phyloP scores from a whole-genome alignment of 1,284 basidiomycete genomes.

The Ceratobasidium papillatum region DNA sequence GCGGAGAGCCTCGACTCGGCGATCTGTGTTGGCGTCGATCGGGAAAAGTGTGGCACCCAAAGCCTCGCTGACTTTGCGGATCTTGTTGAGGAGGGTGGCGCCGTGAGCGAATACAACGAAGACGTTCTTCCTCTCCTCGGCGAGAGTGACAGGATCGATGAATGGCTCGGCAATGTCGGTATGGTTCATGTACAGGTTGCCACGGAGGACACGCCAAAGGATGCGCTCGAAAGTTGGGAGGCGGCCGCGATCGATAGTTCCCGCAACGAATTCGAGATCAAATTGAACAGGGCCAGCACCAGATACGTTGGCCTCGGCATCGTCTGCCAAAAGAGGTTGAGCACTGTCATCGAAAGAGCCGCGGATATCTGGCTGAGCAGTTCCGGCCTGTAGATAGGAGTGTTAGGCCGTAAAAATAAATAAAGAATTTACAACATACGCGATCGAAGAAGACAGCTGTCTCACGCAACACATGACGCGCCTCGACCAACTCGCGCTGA shows the following conservation, averaged over 20 bases:
- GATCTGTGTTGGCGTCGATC: slow-evolving; percentile 93
- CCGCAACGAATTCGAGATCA: slow-evolving; percentile 97
- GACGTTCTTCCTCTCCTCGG: slow-evolving; percentile 93
- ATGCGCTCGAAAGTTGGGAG: slow-evolving; percentile 97
- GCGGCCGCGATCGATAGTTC: slow-evolving; percentile 93
- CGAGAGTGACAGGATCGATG: slow-evolving; percentile 82
- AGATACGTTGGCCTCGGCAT: slow-evolving; percentile 75
- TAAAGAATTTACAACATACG: slow-evolving; percentile 56
- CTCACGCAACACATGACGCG: slow-evolving; percentile 91
- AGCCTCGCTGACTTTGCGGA: slow-evolving; percentile 97
- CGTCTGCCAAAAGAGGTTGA: slow-evolving; percentile 90
- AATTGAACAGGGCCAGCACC: slow-evolving; percentile 64
- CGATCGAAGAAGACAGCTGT: slow-evolving; percentile 96
- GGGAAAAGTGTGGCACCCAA: slow-evolving; percentile 98
- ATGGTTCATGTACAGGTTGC: slow-evolving; percentile 99
- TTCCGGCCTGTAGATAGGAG: slow-evolving; percentile 70
- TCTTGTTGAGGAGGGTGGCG: slow-evolving; percentile 91
- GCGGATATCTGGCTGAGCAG: slow-evolving; percentile 80
- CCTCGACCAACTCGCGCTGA: slow-evolving; percentile 89
- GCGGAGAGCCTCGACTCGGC: slow-evolving; percentile 87
- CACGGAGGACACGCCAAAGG: slow-evolving; percentile 96
- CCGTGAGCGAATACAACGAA: slow-evolving; percentile 99
- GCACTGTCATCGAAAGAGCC: slow-evolving; percentile 93
- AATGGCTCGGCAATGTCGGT: slow-evolving; percentile 95
- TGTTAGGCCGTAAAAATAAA: slow-evolving; percentile 40